Conservation (phyloP, 2,329 filamentous ascomycete genomes). For the Stemphylium vesicarium region DNA sequence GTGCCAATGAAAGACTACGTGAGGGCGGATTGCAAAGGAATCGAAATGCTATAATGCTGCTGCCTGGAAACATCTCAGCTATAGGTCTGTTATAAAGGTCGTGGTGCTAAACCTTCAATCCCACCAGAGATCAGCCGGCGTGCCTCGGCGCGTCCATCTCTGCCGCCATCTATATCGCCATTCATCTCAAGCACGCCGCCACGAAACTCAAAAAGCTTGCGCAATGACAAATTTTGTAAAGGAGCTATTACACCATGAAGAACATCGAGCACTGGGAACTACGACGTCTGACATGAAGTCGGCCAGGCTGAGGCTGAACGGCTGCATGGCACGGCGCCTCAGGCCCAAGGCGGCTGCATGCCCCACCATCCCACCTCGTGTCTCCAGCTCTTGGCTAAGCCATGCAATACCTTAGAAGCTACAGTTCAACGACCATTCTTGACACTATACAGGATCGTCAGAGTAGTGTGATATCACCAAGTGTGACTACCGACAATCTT, state of each 20-base stretch:
- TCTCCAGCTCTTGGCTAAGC: not conserved
- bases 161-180: too few relatives aligned
- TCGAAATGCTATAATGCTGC: not conserved
- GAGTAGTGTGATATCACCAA: not conserved
- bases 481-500: not conserved
- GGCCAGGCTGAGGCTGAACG: not conserved
- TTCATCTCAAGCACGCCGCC: not conserved
- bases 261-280: too few relatives aligned
- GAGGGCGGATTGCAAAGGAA: not conserved
- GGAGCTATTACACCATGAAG: too few relatives aligned
- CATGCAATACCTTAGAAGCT: not conserved
- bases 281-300: too few relatives aligned
- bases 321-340: not conserved
- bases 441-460: not conserved
- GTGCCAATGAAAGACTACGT: not conserved
- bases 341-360: not conserved
- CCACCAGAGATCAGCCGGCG: not conserved
- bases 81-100: not conserved
- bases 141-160: not conserved
- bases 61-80: too few relatives aligned
- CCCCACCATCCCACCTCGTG: not conserved
- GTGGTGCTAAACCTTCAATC: not conserved
- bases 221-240: too few relatives aligned
- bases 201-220: not conserved
- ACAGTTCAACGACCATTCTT: not conserved